Conservation (phyloP, 306 rosid genomes). For the Spatholobus suberectus region DNA sequence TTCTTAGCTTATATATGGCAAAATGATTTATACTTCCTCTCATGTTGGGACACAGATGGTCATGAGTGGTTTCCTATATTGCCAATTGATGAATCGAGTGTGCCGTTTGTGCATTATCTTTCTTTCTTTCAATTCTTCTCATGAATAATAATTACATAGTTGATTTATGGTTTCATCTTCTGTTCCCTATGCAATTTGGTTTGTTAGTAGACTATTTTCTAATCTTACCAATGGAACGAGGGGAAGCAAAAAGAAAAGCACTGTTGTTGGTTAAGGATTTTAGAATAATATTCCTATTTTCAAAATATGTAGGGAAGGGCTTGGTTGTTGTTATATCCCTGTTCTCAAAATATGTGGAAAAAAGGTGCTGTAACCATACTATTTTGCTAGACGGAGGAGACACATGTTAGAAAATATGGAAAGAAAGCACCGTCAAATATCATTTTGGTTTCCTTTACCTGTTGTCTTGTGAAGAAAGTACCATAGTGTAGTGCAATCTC, state of each 20-base stretch:
- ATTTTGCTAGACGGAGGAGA: not conserved
- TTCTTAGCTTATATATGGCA: not conserved
- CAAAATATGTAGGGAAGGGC: not conserved
- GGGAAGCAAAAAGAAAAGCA: conserved; percentile 19
- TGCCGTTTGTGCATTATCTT: not conserved
- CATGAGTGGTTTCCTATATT: not conserved
- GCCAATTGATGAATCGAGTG: not conserved
- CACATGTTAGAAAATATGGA: not conserved
- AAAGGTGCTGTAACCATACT: not conserved
- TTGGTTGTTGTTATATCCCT: not conserved
- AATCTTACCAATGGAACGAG: not conserved
- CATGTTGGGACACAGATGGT: not conserved
- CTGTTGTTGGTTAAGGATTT: conserved; percentile 7
- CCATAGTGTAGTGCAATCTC: not conserved
- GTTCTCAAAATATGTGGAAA: not conserved
- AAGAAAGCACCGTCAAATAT: not conserved
- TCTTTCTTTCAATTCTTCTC: not conserved
- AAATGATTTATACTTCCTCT: not conserved
- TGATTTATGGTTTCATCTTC: conserved; percentile 16
- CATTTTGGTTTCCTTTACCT: not conserved
- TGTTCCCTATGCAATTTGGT: conserved; percentile 24
- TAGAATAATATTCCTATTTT: not conserved
- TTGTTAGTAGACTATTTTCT: conserved; percentile 36
- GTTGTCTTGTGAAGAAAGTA: conserved; percentile 15
- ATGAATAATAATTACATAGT: not conserved